A percentile compares a stretch with the other conserved stretches of the same genome.
These are phyloP conservation scores for Phaeoacremonium minimum DNA, from an alignment of 2,329 filamentous ascomycete species.

Conservation along the genomic window DNA sequence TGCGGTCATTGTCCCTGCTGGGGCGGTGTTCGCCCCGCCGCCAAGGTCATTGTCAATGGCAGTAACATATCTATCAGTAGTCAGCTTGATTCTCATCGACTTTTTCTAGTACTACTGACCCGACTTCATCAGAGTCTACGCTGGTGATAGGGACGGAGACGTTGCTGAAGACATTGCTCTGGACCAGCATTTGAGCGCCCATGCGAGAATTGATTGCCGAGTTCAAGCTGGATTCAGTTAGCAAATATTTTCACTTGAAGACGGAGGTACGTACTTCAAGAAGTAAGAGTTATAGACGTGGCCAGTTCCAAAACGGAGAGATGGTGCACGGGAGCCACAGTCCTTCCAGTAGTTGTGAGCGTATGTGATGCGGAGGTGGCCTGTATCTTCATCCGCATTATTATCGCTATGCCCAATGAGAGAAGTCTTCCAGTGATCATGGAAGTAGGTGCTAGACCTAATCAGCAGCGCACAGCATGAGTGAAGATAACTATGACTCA, in stretches of 20 bases:
- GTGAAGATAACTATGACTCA: neutral
- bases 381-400: constrained; percentile 38
- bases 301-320: constrained; percentile 43
- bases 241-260: too few relatives aligned
- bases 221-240: too few relatives aligned
- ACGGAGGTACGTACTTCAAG: too few relatives aligned
- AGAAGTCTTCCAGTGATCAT: constrained; percentile 55
- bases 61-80: too few relatives aligned
- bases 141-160: constrained; percentile 4
- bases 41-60: constrained; percentile 4
- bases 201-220: constrained; percentile 8
- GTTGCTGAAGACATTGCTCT: constrained; percentile 8
- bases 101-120: too few relatives aligned
- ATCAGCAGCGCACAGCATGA: constrained; percentile 1
- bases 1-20: too few relatives aligned
- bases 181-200: constrained; percentile 5
- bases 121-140: constrained; percentile 1
- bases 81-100: too few relatives aligned
- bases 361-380: constrained; percentile 41
- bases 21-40: too few relatives aligned
- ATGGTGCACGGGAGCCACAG: constrained; percentile 39
- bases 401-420: constrained; percentile 57
- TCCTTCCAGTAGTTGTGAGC: constrained; percentile 46
- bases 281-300: constrained; percentile 45
- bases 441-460: constrained; percentile 25